Evolutionary conservation across 2,329 filamentous ascomycete genomes (phyloP), one percentile per base, ranked within the genome.

Genomic region (Pseudogymnoascus sp.): DNA sequence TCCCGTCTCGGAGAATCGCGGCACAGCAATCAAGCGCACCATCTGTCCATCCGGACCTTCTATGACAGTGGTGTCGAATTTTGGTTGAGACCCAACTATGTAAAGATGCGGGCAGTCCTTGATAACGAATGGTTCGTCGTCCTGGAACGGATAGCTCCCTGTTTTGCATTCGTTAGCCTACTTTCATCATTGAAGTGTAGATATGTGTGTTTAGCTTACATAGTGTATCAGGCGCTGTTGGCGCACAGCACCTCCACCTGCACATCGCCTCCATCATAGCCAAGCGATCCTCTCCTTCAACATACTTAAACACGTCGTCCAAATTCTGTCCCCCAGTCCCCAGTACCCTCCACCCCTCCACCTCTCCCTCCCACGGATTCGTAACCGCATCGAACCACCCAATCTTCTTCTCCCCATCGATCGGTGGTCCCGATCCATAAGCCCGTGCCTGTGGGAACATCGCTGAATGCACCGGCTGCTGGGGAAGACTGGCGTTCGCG

Each of bases 71-170:
- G 88, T 93, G 61, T 85, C 86, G 74, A 96, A 96, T 61, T 81
- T 80, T 2, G 91, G 87, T 74, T 96, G 92, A 69, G 89, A 92
- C 14, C 93, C 93, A 1, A 90, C 88, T 73, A 99, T 91, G 77
- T 91, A 97, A 33, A 99, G 80, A 71, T 99, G 93, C 2, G 95
- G 95, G 66, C 91, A 96, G 16, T 86, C 79, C 67, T 87, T 85
- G 70, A 99, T 81, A 47, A 97, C 88, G 72, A 97, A 96, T 0
- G 91, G 92, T 72, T 99, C 96, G 60, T 91, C 84, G 16, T 95
- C 90, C 75, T 97, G 93, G 76, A 96, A 99, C 0, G 95, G 95
- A 72, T 97, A 99, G 72, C 90, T 93, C 90, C 91, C 91, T 93
- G 31, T 42, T 61, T 47, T 40, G 37, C n/a, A 2, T 24, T 1